These are phyloP conservation scores for Hyphopichia fennica DNA, from an alignment of 1,139 yeast genomes.

Conservation along the genomic window DNA sequence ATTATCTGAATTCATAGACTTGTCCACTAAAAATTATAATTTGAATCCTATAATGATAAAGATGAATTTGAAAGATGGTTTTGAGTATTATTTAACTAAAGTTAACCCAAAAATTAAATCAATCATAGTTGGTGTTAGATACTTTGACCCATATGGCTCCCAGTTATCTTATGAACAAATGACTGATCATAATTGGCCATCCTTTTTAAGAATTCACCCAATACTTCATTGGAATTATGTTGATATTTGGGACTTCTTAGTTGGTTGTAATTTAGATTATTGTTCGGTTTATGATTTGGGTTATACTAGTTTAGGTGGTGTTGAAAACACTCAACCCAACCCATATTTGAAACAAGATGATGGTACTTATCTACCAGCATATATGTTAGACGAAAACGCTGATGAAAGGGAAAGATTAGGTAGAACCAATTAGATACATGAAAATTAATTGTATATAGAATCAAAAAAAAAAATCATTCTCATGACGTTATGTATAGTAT, in stretches of 20 bases:
- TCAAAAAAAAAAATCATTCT: background rate
- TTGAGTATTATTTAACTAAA: conserved; percentile 51
- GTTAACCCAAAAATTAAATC: conserved; percentile 53
- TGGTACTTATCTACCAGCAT: conserved; percentile 60
- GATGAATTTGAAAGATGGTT: conserved; percentile 62
- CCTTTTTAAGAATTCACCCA: conserved; percentile 75
- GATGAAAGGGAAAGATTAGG: conserved; percentile 56
- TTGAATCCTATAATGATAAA: conserved; percentile 47
- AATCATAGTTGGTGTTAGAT: conserved; percentile 77
- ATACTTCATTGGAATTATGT: conserved; percentile 78
- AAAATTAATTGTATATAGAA: background rate
- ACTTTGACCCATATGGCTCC: conserved; percentile 76
- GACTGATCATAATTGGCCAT: conserved; percentile 91
- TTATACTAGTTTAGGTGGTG: conserved; percentile 81
- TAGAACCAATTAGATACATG: conserved; percentile 10
- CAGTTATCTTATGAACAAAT: conserved; percentile 53
- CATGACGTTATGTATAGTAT: background rate
- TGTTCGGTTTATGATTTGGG: conserved; percentile 75
- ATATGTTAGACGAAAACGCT: conserved; percentile 56
- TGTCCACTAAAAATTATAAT: conserved; percentile 43
- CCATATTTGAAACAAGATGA: conserved; percentile 48
- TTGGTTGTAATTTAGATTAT: conserved; percentile 53
- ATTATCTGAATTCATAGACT: conserved; percentile 46
- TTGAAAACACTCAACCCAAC: conserved; percentile 62
- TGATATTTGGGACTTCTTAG: conserved; percentile 73